A percentile compares a stretch with the other conserved stretches of the same genome.
Evolutionary conservation across 176 grass and related monocot genomes (phyloP).

Genomic region (Phragmites australis): DNA sequence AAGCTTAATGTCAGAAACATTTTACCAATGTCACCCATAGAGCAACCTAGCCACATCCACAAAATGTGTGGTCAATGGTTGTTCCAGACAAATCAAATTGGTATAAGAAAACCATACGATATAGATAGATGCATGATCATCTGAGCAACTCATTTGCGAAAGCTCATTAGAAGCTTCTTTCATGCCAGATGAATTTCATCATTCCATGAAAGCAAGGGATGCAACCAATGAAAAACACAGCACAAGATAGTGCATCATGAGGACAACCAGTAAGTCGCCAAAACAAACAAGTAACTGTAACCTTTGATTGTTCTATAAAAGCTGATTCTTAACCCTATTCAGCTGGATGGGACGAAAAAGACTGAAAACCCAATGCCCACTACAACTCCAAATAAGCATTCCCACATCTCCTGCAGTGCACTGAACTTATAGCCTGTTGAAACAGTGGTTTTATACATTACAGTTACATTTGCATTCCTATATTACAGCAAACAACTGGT

Average conservation of each 20-base stretch:
- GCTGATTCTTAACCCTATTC: background rate
- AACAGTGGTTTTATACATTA: slow-evolving; percentile 8
- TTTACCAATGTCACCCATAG: slow-evolving; percentile 1
- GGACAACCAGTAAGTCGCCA: background rate
- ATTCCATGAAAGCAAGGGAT: slow-evolving; percentile 2
- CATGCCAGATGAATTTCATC: background rate
- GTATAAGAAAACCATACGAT: background rate
- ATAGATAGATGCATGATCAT: background rate
- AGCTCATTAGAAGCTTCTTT: background rate
- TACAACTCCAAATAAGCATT: slow-evolving; percentile 27
- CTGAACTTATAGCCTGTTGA: background rate
- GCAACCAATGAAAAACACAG: background rate
- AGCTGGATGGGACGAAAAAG: background rate
- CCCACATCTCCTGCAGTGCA: slow-evolving; percentile 6
- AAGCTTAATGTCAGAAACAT: background rate
- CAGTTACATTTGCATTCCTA: slow-evolving; percentile 12
- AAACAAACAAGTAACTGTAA: slow-evolving; percentile 3
- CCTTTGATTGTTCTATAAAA: background rate
- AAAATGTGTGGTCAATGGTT: background rate
- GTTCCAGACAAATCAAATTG: background rate
- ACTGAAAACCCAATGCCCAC: background rate
- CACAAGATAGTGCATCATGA: background rate
- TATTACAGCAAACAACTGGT: background rate
- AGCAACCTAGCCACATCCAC: background rate
- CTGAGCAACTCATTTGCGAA: background rate